A percentile compares a stretch with the other conserved stretches of the same genome.
These are phyloP conservation scores for Pseudovirgaria hyperparasitica DNA, from an alignment of 2,329 filamentous ascomycete species.

Conservation along the genomic window DNA sequence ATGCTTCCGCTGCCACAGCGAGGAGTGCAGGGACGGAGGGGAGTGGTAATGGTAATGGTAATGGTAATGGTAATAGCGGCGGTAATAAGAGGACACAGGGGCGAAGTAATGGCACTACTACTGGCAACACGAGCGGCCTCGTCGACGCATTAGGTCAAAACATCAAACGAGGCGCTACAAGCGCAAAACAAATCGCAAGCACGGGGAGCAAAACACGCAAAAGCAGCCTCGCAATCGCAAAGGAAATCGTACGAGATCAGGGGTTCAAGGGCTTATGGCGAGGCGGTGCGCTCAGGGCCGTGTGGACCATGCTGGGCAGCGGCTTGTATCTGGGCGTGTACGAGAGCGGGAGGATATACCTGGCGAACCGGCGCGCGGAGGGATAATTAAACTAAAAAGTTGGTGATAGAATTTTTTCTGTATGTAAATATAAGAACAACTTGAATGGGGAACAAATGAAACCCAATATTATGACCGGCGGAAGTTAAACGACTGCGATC, in stretches of 20 bases:
- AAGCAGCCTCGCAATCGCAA: conserved; percentile 45
- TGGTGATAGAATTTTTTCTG: no score
- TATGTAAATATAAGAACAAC: no score
- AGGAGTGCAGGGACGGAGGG: conserved; percentile 7
- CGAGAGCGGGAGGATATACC: conserved; percentile 55
- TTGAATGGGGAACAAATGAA: no score
- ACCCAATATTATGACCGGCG: no score
- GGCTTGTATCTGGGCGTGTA: conserved; percentile 80
- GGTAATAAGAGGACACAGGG: conserved; percentile 1
- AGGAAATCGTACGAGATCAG: conserved; percentile 50
- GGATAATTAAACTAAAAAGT: no score
- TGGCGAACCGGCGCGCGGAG: conserved; percentile 32
- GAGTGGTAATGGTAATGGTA: conserved; percentile 16
- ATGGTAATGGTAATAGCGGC: conserved; percentile 2
- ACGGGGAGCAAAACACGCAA: conserved; percentile 17
- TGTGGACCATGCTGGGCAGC: conserved; percentile 73
- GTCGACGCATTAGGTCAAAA: not conserved
- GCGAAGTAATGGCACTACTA: no score
- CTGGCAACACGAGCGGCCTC: no score
- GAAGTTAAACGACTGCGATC: no score
- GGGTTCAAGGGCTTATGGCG: conserved; percentile 66
- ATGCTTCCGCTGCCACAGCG: conserved; percentile 10
- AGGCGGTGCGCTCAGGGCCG: conserved; percentile 58
- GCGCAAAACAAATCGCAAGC: no score
- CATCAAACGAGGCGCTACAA: conserved; percentile 4